These are phyloP conservation scores for Actinomucor elegans DNA, from an alignment of 371 early-diverging fungal species.

Conservation along the genomic window DNA sequence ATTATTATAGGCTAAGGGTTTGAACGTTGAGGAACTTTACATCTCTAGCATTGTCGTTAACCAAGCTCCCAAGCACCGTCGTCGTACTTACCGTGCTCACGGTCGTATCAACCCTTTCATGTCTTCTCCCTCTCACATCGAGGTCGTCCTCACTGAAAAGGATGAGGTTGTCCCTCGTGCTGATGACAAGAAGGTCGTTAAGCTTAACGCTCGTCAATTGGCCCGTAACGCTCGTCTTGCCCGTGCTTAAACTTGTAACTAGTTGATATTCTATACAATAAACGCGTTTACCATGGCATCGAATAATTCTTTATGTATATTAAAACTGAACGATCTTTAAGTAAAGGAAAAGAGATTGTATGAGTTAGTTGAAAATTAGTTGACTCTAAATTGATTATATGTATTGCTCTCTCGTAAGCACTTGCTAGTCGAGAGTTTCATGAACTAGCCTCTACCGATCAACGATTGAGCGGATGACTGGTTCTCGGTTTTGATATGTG, in stretches of 20 bases:
- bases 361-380: too few relatives aligned
- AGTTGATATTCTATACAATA: constrained; percentile 9
- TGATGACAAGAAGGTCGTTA: constrained; percentile 56
- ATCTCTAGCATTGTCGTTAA: constrained; percentile 97
- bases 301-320: not conserved
- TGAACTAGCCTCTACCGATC: too few relatives aligned
- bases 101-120: constrained; percentile 98
- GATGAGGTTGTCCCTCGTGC: constrained; percentile 76
- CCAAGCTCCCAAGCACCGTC: constrained; percentile 98
- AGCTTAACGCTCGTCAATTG: constrained; percentile 59
- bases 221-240: constrained; percentile 59
- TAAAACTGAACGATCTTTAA: too few relatives aligned
- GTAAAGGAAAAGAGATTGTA: too few relatives aligned
- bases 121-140: constrained; percentile 97
- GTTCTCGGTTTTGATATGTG: too few relatives aligned
- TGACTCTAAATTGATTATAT: too few relatives aligned
- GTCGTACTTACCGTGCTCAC: constrained; percentile 99
- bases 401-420: too few relatives aligned
- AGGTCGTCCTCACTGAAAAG: constrained; percentile 89
- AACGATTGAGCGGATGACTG: too few relatives aligned
- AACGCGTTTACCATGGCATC: constrained; percentile 3
- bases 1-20: constrained; percentile 75
- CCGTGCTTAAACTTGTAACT: constrained; percentile 32
- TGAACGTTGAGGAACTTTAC: constrained; percentile 84
- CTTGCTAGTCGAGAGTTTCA: too few relatives aligned